These are phyloP conservation scores for Colletotrichum aenigma DNA, from an alignment of 2,329 filamentous ascomycete species.

Conservation along the genomic window DNA sequence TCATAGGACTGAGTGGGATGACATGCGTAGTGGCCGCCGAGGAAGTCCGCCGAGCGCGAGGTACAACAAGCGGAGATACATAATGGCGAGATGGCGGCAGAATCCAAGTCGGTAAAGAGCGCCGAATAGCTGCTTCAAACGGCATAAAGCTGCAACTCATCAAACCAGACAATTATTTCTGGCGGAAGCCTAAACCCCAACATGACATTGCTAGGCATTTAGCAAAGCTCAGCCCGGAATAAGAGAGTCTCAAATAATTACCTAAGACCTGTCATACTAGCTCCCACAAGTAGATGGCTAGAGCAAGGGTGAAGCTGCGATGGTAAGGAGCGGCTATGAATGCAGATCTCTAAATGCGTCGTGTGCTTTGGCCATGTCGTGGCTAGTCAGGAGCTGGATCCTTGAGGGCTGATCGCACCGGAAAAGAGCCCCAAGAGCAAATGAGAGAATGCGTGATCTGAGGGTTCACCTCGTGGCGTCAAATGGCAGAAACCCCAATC, in stretches of 20 bases:
- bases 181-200: neutral
- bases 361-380: neutral
- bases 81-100: neutral
- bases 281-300: neutral
- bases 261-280: rapidly evolving
- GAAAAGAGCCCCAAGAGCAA: rapidly evolving
- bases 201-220: neutral
- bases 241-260: neutral
- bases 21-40: neutral
- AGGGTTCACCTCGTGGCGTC: neutral
- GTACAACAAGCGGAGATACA: neutral
- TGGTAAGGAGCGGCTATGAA: neutral
- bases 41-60: neutral
- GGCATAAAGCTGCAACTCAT: neutral
- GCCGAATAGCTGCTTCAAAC: neutral
- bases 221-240: rapidly evolving
- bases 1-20: neutral
- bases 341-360: neutral
- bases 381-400: rapidly evolving
- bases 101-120: neutral
- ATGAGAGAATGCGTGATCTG: neutral
- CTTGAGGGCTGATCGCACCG: neutral
- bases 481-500: neutral
- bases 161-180: neutral
- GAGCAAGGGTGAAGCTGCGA: neutral